Evolutionary conservation across 2,329 filamentous ascomycete genomes (phyloP), one percentile per base, ranked within the genome.

Genomic region (Grosmannia clavigera): DNA sequence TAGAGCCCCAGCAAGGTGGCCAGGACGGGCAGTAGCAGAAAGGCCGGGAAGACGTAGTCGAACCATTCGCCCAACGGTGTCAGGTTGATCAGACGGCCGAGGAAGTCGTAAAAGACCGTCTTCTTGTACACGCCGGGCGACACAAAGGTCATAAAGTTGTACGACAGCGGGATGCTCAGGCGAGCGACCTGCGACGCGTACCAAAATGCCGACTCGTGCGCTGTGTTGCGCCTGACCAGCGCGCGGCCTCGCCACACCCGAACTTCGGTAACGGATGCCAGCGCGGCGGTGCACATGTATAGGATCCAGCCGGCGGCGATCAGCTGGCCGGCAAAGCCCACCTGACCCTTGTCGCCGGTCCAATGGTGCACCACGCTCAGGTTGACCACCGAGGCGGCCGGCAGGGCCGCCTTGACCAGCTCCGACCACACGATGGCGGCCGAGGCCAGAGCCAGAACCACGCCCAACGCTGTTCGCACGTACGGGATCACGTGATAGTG

Each of bases 231-330:
- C 61, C 83, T 84, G 55, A 97, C 92, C 6, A 99, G 78, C 0
- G 94, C 92, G 40, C 94, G 85, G 56, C 95, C 94, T 60, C 94
- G 88, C 94, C 94, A 99, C n/a, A 96, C 91, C 68, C 94, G 95
- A 67, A 96, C 90, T 69, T 96, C 90, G 16, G 87, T 90, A 68
- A 99, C 86, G 9, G 91, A 92, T 61, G 84, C 88, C 57, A 97
- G 81, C 5, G 94, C 90, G 55, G 91, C 91, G 16, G 88, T 80
- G 71, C 89, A 95, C 94, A 99, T 99, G 76, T 99, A 99, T 61
- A 92, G 79, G 62, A 99, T 86, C 94, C 94, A 99, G 16, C 84
- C 76, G 2, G 90, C 86, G 0, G 92, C 88, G 56, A 92, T 86
- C 53, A 91, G 71, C 70, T 99, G 94, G 5, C 91, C 90, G 2